phyloP scores from a whole-genome alignment of 805 yeast species.

The Priceomyces carsonii region DNA sequence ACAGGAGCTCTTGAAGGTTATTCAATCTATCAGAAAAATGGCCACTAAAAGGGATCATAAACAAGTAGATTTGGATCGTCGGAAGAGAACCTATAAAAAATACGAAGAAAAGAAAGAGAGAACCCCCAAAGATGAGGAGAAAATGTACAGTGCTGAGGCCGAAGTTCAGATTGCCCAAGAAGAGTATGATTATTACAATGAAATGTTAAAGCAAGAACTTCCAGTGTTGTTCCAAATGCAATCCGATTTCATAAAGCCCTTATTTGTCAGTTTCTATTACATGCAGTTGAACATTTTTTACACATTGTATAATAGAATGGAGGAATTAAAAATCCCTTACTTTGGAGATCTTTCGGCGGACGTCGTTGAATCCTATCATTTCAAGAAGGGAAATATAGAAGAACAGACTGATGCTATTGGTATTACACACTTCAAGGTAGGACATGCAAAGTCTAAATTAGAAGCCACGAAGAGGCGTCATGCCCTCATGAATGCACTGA shows the following conservation, averaged over 20 bases:
- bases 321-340: constrained; percentile 95
- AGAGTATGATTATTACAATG: constrained; percentile 94
- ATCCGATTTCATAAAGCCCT: constrained; percentile 88
- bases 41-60: constrained; percentile 94
- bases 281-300: constrained; percentile 98
- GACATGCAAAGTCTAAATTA: constrained; percentile 81
- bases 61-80: constrained; percentile 91
- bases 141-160: constrained; percentile 83
- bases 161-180: constrained; percentile 89
- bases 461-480: constrained; percentile 81
- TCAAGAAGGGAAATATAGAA: constrained; percentile 88
- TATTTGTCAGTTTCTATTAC: constrained; percentile 91
- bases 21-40: constrained; percentile 86
- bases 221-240: constrained; percentile 87
- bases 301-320: constrained; percentile 87
- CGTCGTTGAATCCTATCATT: constrained; percentile 73
- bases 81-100: constrained; percentile 65
- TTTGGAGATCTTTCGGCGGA: constrained; percentile 86
- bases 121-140: constrained; percentile 88
- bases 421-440: constrained; percentile 86
- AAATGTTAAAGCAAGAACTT: constrained; percentile 86
- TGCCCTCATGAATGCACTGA: constrained; percentile 34
- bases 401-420: constrained; percentile 87
- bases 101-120: constrained; percentile 80
- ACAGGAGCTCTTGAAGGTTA: constrained; percentile 81